These are phyloP conservation scores for Ganoderma resinaceum DNA, from an alignment of 1,284 basidiomycete genomes.

Conservation along the genomic window DNA sequence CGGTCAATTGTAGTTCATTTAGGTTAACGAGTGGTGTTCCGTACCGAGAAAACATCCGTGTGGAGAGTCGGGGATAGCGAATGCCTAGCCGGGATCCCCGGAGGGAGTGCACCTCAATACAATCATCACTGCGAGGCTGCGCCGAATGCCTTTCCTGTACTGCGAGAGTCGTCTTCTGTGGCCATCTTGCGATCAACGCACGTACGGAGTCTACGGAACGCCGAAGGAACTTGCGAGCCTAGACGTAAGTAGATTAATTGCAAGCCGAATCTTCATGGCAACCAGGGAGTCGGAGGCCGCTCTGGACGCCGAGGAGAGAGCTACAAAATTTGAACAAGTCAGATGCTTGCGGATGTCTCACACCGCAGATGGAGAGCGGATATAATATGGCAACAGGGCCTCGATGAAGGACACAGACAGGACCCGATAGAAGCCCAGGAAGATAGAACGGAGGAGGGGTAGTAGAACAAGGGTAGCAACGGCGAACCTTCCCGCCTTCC, in stretches of 20 bases:
- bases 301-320: slow-evolving; percentile 7
- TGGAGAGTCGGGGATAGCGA: slow-evolving; percentile 1
- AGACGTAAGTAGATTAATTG: slow-evolving; percentile 13
- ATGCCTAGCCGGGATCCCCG: slow-evolving; percentile 13
- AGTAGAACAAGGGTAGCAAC: slow-evolving; percentile 10
- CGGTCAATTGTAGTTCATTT: slow-evolving; percentile 18
- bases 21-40: slow-evolving; percentile 2
- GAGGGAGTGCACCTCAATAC: not conserved
- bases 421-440: slow-evolving; percentile 18
- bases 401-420: slow-evolving; percentile 13
- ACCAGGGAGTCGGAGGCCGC: slow-evolving; percentile 19
- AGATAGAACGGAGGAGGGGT: slow-evolving; percentile 5
- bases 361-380: not conserved
- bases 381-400: slow-evolving; percentile 8
- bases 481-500: not conserved
- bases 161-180: slow-evolving; percentile 1
- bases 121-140: not conserved
- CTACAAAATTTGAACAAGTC: not conserved
- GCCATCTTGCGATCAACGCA: slow-evolving; percentile 18
- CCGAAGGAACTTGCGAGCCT: slow-evolving; percentile 10
- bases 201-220: slow-evolving; percentile 11
- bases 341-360: slow-evolving; percentile 2
- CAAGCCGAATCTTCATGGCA: slow-evolving; percentile 13
- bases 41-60: slow-evolving; percentile 11
- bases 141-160: not conserved